These are phyloP conservation scores for Zygosaccharomyces gambellarensis DNA, from an alignment of 805 yeast species.

Conservation along the genomic window DNA sequence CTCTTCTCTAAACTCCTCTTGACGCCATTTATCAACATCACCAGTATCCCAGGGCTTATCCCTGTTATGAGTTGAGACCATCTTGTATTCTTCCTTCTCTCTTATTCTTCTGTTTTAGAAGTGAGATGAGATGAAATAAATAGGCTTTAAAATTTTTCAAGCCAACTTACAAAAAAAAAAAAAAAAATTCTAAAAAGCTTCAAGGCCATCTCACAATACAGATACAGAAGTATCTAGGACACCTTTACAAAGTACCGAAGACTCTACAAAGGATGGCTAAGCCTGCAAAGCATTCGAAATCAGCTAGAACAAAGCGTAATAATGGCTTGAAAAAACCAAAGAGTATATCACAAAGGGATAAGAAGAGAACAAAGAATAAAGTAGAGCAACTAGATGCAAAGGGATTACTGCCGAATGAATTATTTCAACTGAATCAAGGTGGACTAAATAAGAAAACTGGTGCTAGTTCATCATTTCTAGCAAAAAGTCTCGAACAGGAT, in stretches of 20 bases:
- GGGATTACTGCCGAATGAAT: conserved; percentile 7
- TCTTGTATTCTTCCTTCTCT: conserved; percentile 25
- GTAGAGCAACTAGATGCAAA: conserved; percentile 25
- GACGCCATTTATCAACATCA: conserved; percentile 88
- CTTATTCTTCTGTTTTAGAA: not conserved
- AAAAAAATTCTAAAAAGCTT: not conserved
- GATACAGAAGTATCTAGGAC: not conserved
- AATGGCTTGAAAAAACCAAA: conserved; percentile 4
- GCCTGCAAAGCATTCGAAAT: conserved; percentile 4
- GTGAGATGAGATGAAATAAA: conserved; percentile 2
- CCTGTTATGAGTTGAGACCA: conserved; percentile 90
- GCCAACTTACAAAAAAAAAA: not conserved
- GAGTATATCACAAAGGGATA: conserved; percentile 19
- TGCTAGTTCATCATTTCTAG: conserved; percentile 15
- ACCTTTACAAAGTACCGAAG: conserved; percentile 3
- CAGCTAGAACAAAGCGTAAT: not conserved
- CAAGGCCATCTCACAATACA: conserved; percentile 1
- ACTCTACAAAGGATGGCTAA: conserved; percentile 7
- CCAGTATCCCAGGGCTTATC: conserved; percentile 99
- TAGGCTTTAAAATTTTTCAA: conserved; percentile 9
- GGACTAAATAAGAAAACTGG: not conserved
- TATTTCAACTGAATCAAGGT: conserved; percentile 2
- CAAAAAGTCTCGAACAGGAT: conserved; percentile 24
- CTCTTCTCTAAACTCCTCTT: conserved; percentile 83
- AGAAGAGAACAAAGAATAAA: conserved; percentile 26